Evolutionary conservation across 2,329 filamentous ascomycete species (phyloP).

Genomic region (Proliferodiscus dingleyae): DNA sequence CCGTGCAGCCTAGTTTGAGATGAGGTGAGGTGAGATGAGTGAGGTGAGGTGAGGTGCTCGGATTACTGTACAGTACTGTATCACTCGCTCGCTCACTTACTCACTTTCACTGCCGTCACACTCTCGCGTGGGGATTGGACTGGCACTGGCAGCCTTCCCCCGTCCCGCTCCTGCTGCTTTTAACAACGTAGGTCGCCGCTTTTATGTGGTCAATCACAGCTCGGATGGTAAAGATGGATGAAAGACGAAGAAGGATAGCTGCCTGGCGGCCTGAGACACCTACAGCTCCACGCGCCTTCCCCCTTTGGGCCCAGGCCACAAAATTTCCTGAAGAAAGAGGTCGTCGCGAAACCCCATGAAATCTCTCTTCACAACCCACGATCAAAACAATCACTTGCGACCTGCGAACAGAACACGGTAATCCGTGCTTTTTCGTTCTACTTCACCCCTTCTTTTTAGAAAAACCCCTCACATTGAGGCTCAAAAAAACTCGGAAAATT

Average conservation of each 20-base stretch:
- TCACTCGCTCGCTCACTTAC: neutral
- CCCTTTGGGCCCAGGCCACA: constrained; percentile 3
- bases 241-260: too few relatives aligned
- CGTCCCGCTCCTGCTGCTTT: too few relatives aligned
- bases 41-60: constrained; percentile 1
- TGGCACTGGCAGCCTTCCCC: too few relatives aligned
- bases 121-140: too few relatives aligned
- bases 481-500: constrained; percentile 37
- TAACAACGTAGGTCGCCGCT: too few relatives aligned
- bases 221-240: too few relatives aligned
- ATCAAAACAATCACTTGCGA: constrained; percentile 17
- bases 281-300: neutral
- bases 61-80: neutral
- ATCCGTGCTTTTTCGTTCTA: constrained; percentile 34
- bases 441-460: constrained; percentile 29
- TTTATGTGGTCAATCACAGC: too few relatives aligned
- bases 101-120: too few relatives aligned
- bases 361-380: constrained; percentile 7
- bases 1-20: neutral
- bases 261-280: neutral
- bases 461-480: constrained; percentile 31
- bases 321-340: constrained; percentile 4
- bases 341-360: constrained; percentile 6
- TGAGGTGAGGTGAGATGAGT: neutral
- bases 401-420: constrained; percentile 31